These are phyloP conservation scores for Aspergillus sp. DNA, from an alignment of 2,329 filamentous ascomycete species.

Conservation along the genomic window DNA sequence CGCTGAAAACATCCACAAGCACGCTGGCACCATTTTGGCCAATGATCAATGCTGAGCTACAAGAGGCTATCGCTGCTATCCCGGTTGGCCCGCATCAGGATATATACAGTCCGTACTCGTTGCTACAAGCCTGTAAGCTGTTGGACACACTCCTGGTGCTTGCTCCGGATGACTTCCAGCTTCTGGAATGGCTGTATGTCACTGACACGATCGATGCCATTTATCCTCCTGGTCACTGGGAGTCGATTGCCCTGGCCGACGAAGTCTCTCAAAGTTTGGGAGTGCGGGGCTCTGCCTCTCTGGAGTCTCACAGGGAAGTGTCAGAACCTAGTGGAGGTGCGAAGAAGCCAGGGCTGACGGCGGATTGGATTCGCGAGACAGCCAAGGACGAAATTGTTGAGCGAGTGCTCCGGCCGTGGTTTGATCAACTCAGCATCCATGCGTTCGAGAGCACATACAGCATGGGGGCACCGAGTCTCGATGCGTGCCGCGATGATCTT, in stretches of 20 bases:
- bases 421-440: slow-evolving; percentile 86
- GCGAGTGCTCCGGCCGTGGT: slow-evolving; percentile 80
- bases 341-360: slow-evolving; percentile 42
- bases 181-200: slow-evolving; percentile 97
- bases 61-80: slow-evolving; percentile 73
- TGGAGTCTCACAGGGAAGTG: slow-evolving; percentile 23
- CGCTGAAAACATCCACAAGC: slow-evolving; percentile 73
- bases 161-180: slow-evolving; percentile 91
- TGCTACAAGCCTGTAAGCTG: slow-evolving; percentile 91
- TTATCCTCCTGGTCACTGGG: slow-evolving; percentile 69
- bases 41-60: slow-evolving; percentile 79
- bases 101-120: slow-evolving; percentile 70
- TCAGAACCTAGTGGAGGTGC: slow-evolving; percentile 28
- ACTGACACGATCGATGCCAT: slow-evolving; percentile 96
- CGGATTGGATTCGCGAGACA: slow-evolving; percentile 51
- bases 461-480: slow-evolving; percentile 68
- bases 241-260: slow-evolving; percentile 75
- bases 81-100: slow-evolving; percentile 68
- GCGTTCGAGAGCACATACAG: slow-evolving; percentile 91
- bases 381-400: slow-evolving; percentile 64
- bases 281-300: slow-evolving; percentile 33
- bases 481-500: slow-evolving; percentile 61
- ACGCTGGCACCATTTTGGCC: slow-evolving; percentile 88
- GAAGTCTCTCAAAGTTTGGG: slow-evolving; percentile 76
- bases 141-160: slow-evolving; percentile 83